Evolutionary conservation across 176 grass and related monocot genomes (phyloP).

Genomic region (Phoenix dactylifera): DNA sequence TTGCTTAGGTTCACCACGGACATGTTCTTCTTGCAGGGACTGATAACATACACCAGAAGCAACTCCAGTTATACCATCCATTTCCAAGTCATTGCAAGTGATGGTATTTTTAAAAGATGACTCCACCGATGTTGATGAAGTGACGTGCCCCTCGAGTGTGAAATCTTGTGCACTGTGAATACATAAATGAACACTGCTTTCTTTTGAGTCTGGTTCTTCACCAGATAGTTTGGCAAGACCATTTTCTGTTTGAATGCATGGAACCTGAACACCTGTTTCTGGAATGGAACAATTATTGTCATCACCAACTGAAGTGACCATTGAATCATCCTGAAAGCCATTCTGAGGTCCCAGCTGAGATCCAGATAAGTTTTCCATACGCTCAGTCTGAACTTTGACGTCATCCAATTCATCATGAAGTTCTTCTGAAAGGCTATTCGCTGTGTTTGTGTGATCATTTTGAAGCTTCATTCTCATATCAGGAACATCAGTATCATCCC

Average conservation of each 20-base stretch:
- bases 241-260: neutral
- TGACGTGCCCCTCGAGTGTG: conserved; percentile 10
- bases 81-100: conserved; percentile 27
- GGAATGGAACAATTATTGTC: conserved; percentile 19
- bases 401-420: too few relatives aligned
- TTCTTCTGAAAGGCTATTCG: conserved; percentile 14
- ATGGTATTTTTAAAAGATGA: conserved; percentile 29
- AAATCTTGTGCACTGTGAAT: conserved; percentile 15
- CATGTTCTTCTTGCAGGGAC: conserved; percentile 9
- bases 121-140: conserved; percentile 15
- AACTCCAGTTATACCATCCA: conserved; percentile 47
- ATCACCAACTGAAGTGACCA: conserved; percentile 12
- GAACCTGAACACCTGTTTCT: conserved; percentile 1
- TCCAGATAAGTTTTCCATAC: neutral
- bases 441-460: neutral
- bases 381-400: too few relatives aligned
- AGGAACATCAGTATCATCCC: too few relatives aligned
- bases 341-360: conserved; percentile 18
- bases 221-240: conserved; percentile 6
- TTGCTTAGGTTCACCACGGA: conserved; percentile 15
- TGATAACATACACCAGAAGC: conserved; percentile 21
- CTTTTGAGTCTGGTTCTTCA: conserved; percentile 8
- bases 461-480: too few relatives aligned
- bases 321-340: conserved; percentile 8
- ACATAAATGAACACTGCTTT: conserved; percentile 1